Evolutionary conservation across 2,329 filamentous ascomycete species (phyloP), one percentile per base, ranked within the genome.

Genomic region (Botryotinia narcissicola): DNA sequence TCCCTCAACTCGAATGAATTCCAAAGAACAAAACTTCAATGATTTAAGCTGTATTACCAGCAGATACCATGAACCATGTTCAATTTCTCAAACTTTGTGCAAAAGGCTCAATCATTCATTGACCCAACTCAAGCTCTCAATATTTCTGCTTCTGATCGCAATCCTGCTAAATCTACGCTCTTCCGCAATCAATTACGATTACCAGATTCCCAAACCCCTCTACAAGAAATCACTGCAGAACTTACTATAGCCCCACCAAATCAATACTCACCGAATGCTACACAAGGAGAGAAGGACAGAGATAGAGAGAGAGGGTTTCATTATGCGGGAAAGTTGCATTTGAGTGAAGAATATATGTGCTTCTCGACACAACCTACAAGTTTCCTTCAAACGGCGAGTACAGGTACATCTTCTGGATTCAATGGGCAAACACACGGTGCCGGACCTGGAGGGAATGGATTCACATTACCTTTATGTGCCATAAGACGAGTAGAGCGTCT

Each of bases 171-270:
- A 85, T 91, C 94, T 73, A 92, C 92, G 70, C 89, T 98, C 74
- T 99, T 98, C 85, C 94, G 96, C 84, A 92, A 92, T 82, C 96
- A 99, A 84, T 99, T 99, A 85, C 93, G 96, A 77, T 91, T 99
- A 48, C 96, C 96, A 63, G 90, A 94, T 80, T 92, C 93, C 57
- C 95, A 99, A 84, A 95, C 93, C 76, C 96, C 96, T 73, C 88
- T 98, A 73, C 94, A 97, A 84, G 96, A 99, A 86, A 98, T 99
- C 84, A 94, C 93, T 75, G 95, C 96, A 80, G 96, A 99, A 85
- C 89, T 99, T 74, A 97, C 94, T 73, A 93, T 99, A 74, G 91
- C 92, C 72, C 90, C 89, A 75, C 89, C 89, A 76, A 76, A 78
- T 16, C 71, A 75, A 57, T 80, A 80, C 71, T 74, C 78, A n/a